Evolutionary conservation across 2,329 filamentous ascomycete species (phyloP).

Genomic region (Pseudogymnoascus pannorum): DNA sequence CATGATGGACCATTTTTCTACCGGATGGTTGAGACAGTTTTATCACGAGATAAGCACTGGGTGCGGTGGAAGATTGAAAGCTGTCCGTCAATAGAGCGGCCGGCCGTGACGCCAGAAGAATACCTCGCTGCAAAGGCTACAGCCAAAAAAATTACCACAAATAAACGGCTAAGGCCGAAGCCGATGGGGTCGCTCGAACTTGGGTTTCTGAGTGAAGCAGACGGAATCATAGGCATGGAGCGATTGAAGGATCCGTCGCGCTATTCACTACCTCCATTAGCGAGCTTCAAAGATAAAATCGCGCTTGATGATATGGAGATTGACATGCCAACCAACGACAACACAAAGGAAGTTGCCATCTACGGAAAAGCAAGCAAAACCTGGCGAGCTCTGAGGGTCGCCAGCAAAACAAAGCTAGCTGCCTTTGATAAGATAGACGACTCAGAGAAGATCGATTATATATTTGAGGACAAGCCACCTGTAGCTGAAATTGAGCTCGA

Average conservation of each 20-base stretch:
- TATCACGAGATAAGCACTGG: slow-evolving; percentile 97
- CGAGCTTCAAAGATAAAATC: slow-evolving; percentile 65
- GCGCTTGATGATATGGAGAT: slow-evolving; percentile 78
- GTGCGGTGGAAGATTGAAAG: slow-evolving; percentile 96
- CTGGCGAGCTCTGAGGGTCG: slow-evolving; percentile 81
- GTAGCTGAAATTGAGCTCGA: neutral
- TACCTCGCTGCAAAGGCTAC: slow-evolving; percentile 63
- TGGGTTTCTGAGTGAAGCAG: slow-evolving; percentile 66
- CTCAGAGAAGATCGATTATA: slow-evolving; percentile 58
- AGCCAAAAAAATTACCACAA: slow-evolving; percentile 59
- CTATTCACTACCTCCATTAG: slow-evolving; percentile 61
- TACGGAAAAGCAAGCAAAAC: slow-evolving; percentile 79
- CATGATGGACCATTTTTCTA: slow-evolving; percentile 87
- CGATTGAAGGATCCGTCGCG: slow-evolving; percentile 60
- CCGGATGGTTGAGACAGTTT: slow-evolving; percentile 92
- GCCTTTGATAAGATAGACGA: slow-evolving; percentile 85
- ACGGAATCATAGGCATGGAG: slow-evolving; percentile 54
- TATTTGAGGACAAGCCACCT: slow-evolving; percentile 42
- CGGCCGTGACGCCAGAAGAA: slow-evolving; percentile 59
- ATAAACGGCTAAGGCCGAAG: slow-evolving; percentile 60
- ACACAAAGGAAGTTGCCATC: slow-evolving; percentile 48
- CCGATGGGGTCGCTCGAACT: slow-evolving; percentile 69
- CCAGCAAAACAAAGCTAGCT: slow-evolving; percentile 64
- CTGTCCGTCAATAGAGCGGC: slow-evolving; percentile 77
- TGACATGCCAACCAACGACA: slow-evolving; percentile 63